phyloP scores from a whole-genome alignment of 352 stramenopile species.

The Globisporangium yorkense region DNA sequence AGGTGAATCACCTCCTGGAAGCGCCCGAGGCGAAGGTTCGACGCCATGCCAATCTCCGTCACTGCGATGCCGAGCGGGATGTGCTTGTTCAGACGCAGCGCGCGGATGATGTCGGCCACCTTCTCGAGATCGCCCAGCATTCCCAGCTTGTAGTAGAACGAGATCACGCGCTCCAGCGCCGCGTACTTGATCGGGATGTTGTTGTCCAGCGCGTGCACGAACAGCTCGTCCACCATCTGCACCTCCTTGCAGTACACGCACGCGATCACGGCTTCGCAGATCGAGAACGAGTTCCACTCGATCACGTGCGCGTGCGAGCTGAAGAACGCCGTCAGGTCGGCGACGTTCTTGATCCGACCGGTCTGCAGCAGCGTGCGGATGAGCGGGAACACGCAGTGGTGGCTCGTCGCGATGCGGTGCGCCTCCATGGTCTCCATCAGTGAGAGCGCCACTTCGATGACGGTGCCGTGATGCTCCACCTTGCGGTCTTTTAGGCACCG shows the following conservation, averaged over 20 bases:
- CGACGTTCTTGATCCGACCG: slow-evolving; percentile 20
- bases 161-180: slow-evolving; percentile 61
- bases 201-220: slow-evolving; percentile 53
- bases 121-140: slow-evolving; percentile 56
- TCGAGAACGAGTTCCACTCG: slow-evolving; percentile 52
- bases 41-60: slow-evolving; percentile 70
- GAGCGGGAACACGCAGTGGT: slow-evolving; percentile 41
- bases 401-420: slow-evolving; percentile 41
- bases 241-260: slow-evolving; percentile 38
- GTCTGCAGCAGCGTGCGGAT: slow-evolving; percentile 30
- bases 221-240: slow-evolving; percentile 52
- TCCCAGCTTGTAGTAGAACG: slow-evolving; percentile 62
- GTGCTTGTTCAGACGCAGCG: slow-evolving; percentile 65
- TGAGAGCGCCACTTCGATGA: slow-evolving; percentile 12
- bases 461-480: slow-evolving; percentile 17
- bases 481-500: slow-evolving; percentile 39
- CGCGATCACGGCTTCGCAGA: slow-evolving; percentile 63
- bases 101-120: slow-evolving; percentile 55
- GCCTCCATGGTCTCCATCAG: slow-evolving; percentile 56
- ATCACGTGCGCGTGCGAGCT: slow-evolving; percentile 36
- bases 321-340: slow-evolving; percentile 49
- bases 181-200: slow-evolving; percentile 73
- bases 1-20: slow-evolving; percentile 59
- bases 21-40: slow-evolving; percentile 49
- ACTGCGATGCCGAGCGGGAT: slow-evolving; percentile 67